These are phyloP conservation scores for Paramecium biaurelia DNA, from an alignment of 73 alveolate genomes.

Conservation along the genomic window DNA sequence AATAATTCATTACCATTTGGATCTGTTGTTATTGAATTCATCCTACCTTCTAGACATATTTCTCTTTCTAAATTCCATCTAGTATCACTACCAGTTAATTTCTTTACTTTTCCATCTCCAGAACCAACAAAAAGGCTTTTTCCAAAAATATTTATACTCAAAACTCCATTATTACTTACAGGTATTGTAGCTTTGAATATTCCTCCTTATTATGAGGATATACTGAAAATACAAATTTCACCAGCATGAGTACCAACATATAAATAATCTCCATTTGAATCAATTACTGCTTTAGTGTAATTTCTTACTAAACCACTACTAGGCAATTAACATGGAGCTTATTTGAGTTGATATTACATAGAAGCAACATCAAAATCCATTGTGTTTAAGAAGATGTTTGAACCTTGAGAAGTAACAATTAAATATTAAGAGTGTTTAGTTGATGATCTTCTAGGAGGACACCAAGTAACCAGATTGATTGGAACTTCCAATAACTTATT, in stretches of 20 bases:
- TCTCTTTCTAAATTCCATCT: conserved; percentile 81
- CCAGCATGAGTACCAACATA: conserved; percentile 90
- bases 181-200: conserved; percentile 89
- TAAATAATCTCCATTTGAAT: conserved; percentile 74
- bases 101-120: conserved; percentile 95
- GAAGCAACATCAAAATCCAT: conserved; percentile 83
- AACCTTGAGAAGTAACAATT: conserved; percentile 73
- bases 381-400: conserved; percentile 71
- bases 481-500: conserved; percentile 76
- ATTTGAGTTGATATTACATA: conserved; percentile 75
- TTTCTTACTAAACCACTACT: conserved; percentile 85
- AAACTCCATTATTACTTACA: conserved; percentile 84
- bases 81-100: conserved; percentile 76
- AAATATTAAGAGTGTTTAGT: conserved; percentile 80
- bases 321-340: conserved; percentile 77
- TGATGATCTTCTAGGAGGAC: conserved; percentile 76
- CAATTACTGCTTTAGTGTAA: conserved; percentile 80
- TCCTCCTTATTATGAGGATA: conserved; percentile 37
- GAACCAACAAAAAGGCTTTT: conserved; percentile 84
- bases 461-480: conserved; percentile 68
- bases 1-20: conserved; percentile 75
- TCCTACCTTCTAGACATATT: conserved; percentile 79
- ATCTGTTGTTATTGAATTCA: conserved; percentile 71
- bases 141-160: conserved; percentile 73
- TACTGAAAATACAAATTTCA: conserved; percentile 63